Conservation (phyloP, 139 green algal genomes). For the Zygnema cylindricum region DNA sequence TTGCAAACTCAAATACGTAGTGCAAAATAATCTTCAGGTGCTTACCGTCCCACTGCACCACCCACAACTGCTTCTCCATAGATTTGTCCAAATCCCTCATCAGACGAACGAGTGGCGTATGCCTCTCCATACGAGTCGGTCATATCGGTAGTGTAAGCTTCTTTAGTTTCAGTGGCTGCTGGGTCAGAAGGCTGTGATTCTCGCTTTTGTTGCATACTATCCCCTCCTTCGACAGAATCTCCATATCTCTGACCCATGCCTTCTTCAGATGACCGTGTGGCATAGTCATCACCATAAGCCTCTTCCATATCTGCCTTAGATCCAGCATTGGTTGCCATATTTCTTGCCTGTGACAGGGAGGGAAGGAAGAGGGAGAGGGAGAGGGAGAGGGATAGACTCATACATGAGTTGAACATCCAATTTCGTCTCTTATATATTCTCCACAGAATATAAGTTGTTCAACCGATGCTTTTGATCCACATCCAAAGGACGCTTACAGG, state of each 20-base stretch:
- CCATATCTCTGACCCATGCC: constrained; percentile 6
- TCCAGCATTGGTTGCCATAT: not conserved
- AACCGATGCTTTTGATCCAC: too few species aligned
- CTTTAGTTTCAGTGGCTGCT: not conserved
- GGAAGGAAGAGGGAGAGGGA: too few species aligned
- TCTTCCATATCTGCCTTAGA: constrained; percentile 7
- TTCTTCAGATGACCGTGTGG: not conserved
- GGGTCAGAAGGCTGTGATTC: not conserved
- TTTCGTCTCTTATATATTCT: too few species aligned
- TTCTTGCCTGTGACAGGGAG: not conserved
- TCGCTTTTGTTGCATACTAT: not conserved
- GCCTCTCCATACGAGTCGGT: constrained; percentile 5
- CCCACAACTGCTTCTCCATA: constrained; percentile 4
- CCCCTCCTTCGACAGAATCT: not conserved
- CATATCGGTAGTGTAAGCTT: constrained; percentile 16
- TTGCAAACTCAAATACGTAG: too few species aligned
- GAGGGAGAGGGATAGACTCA: too few species aligned
- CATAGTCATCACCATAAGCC: not conserved
- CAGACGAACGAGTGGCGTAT: not conserved
- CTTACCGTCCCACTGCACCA: not conserved
- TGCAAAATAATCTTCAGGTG: too few species aligned
- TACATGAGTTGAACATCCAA: too few species aligned
- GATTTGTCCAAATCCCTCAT: constrained; percentile 21
- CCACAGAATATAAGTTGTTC: too few species aligned
- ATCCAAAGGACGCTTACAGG: too few species aligned